These are phyloP conservation scores for Cordyceps tenuipes DNA, from an alignment of 2,329 filamentous ascomycete genomes.

Conservation along the genomic window DNA sequence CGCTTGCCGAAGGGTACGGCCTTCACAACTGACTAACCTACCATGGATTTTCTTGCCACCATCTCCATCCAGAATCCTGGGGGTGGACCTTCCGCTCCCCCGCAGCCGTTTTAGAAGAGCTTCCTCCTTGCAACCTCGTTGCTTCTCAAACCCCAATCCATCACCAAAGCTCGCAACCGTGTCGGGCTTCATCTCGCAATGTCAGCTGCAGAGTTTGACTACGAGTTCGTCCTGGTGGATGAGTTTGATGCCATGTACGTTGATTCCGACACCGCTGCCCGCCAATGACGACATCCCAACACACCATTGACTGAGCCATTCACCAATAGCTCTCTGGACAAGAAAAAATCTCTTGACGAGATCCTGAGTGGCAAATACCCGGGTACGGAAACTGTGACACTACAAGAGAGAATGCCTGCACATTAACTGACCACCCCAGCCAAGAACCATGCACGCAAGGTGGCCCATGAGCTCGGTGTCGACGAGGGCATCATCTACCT, in stretches of 20 bases:
- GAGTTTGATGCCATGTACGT: slow-evolving; percentile 50
- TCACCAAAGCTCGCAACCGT: neutral
- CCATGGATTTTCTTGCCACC: slow-evolving; percentile 11
- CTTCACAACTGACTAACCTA: neutral
- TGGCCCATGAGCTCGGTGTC: slow-evolving; percentile 41
- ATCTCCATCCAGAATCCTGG: neutral
- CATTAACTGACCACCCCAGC: slow-evolving; percentile 27
- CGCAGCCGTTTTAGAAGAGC: neutral
- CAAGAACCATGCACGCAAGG: slow-evolving; percentile 49
- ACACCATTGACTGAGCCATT: neutral
- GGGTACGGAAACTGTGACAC: neutral
- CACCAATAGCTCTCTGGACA: slow-evolving; percentile 29
- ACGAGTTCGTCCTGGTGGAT: slow-evolving; percentile 38
- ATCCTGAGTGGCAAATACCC: slow-evolving; percentile 22
- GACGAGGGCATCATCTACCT: slow-evolving; percentile 47
- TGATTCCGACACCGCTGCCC: neutral
- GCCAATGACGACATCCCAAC: neutral
- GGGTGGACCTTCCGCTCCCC: neutral
- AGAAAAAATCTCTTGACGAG: slow-evolving; percentile 22
- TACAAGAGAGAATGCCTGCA: neutral
- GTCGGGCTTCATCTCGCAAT: neutral
- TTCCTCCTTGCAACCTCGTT: neutral
- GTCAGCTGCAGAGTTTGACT: slow-evolving; percentile 22
- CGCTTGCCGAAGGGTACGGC: neutral
- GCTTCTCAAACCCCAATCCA: neutral